A percentile compares a stretch with the other conserved stretches of the same genome.
phyloP scores from a whole-genome alignment of 805 yeast species.

The Komagataella mondaviorum region DNA sequence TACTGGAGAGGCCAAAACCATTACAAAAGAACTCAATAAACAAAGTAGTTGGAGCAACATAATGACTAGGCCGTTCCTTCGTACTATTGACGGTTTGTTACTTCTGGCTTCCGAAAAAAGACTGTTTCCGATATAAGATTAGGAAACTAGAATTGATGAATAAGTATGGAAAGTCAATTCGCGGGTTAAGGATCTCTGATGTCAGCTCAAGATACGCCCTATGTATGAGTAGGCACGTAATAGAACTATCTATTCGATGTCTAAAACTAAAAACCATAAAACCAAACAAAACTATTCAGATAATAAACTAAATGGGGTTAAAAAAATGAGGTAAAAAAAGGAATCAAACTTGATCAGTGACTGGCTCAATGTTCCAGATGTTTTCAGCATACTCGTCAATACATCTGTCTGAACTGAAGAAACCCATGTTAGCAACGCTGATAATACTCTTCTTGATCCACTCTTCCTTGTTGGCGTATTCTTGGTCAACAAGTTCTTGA shows the following conservation, averaged over 20 bases:
- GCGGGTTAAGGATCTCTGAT: not conserved
- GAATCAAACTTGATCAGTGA: slow-evolving; percentile 6
- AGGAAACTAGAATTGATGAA: not conserved
- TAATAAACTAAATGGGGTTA: not conserved
- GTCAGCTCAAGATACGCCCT: not conserved
- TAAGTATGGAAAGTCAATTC: not conserved
- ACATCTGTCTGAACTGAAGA: slow-evolving; percentile 83
- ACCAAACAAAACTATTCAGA: not conserved
- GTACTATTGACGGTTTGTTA: not conserved
- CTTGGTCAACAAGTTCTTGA: slow-evolving; percentile 62
- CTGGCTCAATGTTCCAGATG: slow-evolving; percentile 87
- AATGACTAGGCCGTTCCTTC: not conserved
- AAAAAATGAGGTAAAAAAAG: not conserved
- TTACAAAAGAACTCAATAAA: not conserved
- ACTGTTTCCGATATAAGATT: not conserved
- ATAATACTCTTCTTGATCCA: slow-evolving; percentile 72
- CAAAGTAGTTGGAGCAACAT: not conserved
- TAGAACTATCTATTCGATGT: not conserved
- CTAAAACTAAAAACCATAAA: not conserved
- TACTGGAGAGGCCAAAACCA: not conserved
- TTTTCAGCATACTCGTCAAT: slow-evolving; percentile 85
- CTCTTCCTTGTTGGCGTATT: slow-evolving; percentile 42
- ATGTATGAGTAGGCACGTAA: not conserved
- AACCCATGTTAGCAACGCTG: slow-evolving; percentile 87
- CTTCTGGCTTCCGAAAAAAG: not conserved